Percentiles rank a stretch among this genome's conserved stretches.
These are phyloP conservation scores for Globisporangium carolinianum DNA, from an alignment of 352 stramenopile genomes.

Conservation along the genomic window DNA sequence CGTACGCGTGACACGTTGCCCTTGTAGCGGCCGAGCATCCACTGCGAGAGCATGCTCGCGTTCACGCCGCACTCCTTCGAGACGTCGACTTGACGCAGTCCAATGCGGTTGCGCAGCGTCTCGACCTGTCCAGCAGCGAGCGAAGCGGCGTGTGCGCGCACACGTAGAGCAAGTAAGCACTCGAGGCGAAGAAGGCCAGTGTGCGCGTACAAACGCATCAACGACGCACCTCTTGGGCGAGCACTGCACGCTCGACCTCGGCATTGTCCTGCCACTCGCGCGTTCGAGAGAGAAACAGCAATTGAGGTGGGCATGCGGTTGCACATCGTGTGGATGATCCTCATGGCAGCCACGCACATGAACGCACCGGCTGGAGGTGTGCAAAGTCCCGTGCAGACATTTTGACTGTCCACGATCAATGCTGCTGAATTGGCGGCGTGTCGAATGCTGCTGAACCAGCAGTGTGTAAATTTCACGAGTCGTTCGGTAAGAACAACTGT, in stretches of 20 bases:
- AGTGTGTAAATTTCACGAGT: too few species aligned
- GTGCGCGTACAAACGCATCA: too few species aligned
- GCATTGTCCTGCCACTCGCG: conserved; percentile 67
- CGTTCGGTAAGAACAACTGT: too few species aligned
- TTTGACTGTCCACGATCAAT: too few species aligned
- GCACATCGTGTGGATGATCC: too few species aligned
- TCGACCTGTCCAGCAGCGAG: conserved; percentile 37
- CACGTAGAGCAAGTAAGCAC: background rate
- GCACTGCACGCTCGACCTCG: conserved; percentile 73
- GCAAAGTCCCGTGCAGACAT: conserved; percentile 66
- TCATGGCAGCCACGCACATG: too few species aligned
- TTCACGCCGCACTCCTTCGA: conserved; percentile 84
- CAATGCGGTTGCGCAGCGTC: conserved; percentile 58
- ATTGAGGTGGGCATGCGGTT: too few species aligned
- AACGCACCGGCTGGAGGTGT: conserved; percentile 58
- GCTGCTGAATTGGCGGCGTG: background rate
- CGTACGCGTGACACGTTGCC: conserved; percentile 71
- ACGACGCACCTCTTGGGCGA: conserved; percentile 62
- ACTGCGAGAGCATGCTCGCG: conserved; percentile 82
- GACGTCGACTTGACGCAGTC: conserved; percentile 74
- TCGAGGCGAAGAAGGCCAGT: too few species aligned
- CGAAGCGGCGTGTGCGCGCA: background rate
- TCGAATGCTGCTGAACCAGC: too few species aligned
- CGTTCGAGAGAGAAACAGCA: too few species aligned
- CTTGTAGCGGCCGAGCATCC: conserved; percentile 84